phyloP scores from a whole-genome alignment of 1,139 yeast genomes.

The Blastobotrys raffinosifermentans region DNA sequence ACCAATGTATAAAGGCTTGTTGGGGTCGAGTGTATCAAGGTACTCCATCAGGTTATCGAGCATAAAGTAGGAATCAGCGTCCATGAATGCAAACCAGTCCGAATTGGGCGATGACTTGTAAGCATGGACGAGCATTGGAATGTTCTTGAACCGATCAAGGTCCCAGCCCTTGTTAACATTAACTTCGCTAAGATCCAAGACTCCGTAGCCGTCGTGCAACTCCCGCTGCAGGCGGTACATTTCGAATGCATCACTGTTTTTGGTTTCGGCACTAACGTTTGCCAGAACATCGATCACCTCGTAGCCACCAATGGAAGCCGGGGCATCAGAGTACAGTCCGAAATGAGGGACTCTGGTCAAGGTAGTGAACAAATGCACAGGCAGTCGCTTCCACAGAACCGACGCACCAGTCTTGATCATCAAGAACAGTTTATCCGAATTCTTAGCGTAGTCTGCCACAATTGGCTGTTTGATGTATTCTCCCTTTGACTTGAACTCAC shows the following conservation, averaged over 20 bases:
- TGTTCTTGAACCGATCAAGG: constrained; percentile 32
- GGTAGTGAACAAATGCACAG: constrained; percentile 32
- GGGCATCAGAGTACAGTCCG: constrained; percentile 32
- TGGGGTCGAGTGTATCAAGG: constrained; percentile 21
- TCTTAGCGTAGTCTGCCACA: constrained; percentile 22
- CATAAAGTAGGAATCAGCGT: constrained; percentile 31
- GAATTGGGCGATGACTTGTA: constrained; percentile 22
- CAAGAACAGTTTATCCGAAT: constrained; percentile 22
- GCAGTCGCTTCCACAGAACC: constrained; percentile 34
- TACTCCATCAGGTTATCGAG: constrained; percentile 23
- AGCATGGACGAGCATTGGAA: constrained; percentile 35
- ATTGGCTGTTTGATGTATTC: constrained; percentile 22
- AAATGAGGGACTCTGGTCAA: constrained; percentile 30
- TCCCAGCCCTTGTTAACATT: constrained; percentile 26
- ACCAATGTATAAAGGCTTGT: constrained; percentile 27
- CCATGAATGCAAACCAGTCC: constrained; percentile 34
- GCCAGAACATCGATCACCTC: constrained; percentile 31
- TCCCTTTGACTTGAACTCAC: constrained; percentile 10
- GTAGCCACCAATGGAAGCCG: constrained; percentile 28
- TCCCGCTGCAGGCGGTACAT: constrained; percentile 27
- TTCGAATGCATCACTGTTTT: constrained; percentile 18
- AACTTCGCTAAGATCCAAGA: constrained; percentile 19
- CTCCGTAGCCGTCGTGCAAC: constrained; percentile 23
- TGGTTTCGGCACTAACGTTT: constrained; percentile 23
- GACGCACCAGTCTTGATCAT: constrained; percentile 35